Evolutionary conservation across 306 rosid genomes (phyloP).

Genomic region (Cicer pinnatifidum): DNA sequence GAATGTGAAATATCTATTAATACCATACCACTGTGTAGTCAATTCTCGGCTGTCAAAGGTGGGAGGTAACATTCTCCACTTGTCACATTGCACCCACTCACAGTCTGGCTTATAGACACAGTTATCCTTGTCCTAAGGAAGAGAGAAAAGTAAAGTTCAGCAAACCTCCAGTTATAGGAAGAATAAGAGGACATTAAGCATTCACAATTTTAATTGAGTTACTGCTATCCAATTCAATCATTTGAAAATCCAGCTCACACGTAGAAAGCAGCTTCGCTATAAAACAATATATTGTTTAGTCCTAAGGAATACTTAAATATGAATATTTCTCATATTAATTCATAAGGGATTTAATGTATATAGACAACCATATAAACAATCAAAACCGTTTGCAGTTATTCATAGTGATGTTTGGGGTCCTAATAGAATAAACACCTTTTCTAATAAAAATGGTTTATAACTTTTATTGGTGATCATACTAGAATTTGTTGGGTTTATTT

Average conservation of each 20-base stretch:
- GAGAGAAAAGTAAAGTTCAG: conserved; percentile 4
- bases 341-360: no score
- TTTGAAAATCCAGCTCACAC: neutral
- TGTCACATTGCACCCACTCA: conserved; percentile 71
- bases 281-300: conserved; percentile 18
- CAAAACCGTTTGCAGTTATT: no score
- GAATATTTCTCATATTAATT: no score
- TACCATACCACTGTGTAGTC: conserved; percentile 53
- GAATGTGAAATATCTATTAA: conserved; percentile 23
- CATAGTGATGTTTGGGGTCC: no score
- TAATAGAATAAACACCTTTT: no score
- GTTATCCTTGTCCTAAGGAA: conserved; percentile 42
- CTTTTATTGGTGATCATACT: no score
- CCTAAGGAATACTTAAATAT: neutral
- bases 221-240: conserved; percentile 31
- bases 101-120: conserved; percentile 54
- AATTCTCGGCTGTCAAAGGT: conserved; percentile 47
- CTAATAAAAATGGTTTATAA: no score
- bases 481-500: no score
- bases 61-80: conserved; percentile 57
- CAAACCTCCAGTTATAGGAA: neutral
- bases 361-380: no score
- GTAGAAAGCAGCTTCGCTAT: conserved; percentile 10
- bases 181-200: conserved; percentile 21
- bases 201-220: conserved; percentile 22